Percentiles rank a stretch among this genome's conserved stretches.
phyloP scores from a whole-genome alignment of 257 asterid species.

The Capsicum rhomboideum region DNA sequence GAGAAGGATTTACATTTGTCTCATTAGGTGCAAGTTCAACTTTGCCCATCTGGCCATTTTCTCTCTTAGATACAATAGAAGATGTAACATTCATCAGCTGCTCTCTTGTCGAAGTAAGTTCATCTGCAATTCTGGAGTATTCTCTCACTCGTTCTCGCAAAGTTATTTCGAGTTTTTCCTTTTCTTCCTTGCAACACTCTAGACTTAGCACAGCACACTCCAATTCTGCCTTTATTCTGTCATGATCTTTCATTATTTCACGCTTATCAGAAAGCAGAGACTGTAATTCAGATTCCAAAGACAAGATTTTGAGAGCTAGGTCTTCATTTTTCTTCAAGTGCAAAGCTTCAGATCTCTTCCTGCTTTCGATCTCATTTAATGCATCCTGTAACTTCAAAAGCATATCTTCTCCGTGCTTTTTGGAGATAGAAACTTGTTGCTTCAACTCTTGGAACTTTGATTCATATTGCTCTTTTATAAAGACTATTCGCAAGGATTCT shows the following conservation, averaged over 20 bases:
- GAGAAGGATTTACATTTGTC: conserved; percentile 20
- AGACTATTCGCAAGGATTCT: conserved; percentile 84
- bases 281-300: conserved; percentile 58
- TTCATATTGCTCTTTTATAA: conserved; percentile 85
- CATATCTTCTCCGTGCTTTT: conserved; percentile 93
- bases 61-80: conserved; percentile 23
- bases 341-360: conserved; percentile 83
- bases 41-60: conserved; percentile 12
- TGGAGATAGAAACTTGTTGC: conserved; percentile 71
- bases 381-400: conserved; percentile 86
- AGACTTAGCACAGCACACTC: conserved; percentile 85
- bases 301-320: conserved; percentile 51
- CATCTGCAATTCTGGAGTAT: conserved; percentile 37
- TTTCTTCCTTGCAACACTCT: conserved; percentile 98
- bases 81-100: conserved; percentile 39
- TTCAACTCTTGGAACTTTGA: conserved; percentile 72
- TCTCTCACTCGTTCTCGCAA: conserved; percentile 48
- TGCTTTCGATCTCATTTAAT: conserved; percentile 70
- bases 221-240: conserved; percentile 66
- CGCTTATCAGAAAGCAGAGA: conserved; percentile 62
- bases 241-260: conserved; percentile 59
- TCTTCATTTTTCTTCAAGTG: conserved; percentile 67
- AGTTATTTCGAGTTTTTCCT: conserved; percentile 55
- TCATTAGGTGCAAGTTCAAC: conserved; percentile 12
- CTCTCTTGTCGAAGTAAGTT: conserved; percentile 43